Evolutionary conservation across 345 rosid genomes (phyloP).

Genomic region (Hibiscus tridactylites): DNA sequence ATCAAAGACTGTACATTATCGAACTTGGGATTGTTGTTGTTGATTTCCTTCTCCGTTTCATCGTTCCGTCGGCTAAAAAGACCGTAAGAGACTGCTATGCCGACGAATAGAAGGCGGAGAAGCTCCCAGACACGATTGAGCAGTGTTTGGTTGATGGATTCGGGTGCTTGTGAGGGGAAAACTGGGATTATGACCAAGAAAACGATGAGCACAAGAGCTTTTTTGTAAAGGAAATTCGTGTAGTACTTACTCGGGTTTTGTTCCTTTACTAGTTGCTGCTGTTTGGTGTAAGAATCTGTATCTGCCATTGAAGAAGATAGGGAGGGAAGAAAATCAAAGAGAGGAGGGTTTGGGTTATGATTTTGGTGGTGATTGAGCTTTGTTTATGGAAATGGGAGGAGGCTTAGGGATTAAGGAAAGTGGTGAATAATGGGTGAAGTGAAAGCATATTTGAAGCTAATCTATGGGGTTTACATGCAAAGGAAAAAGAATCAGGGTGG

Average conservation of each 20-base stretch:
- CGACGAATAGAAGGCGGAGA: constrained; percentile 81
- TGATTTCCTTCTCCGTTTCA: constrained; percentile 35
- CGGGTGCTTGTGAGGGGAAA: constrained; percentile 80
- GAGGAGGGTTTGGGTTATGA: constrained; percentile 1
- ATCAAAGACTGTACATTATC: constrained; percentile 60
- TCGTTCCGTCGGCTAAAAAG: constrained; percentile 68
- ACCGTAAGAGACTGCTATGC: constrained; percentile 96
- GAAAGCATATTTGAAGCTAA: constrained; percentile 22
- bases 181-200: constrained; percentile 46
- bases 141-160: constrained; percentile 60
- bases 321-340: neutral
- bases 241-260: constrained; percentile 41
- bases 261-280: constrained; percentile 12
- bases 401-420: constrained; percentile 40
- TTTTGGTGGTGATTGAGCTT: constrained; percentile 7
- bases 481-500: too few species aligned
- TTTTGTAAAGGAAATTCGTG: constrained; percentile 57
- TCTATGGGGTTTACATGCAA: too few species aligned
- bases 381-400: constrained; percentile 23
- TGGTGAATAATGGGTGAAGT: constrained; percentile 6
- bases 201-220: constrained; percentile 44
- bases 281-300: constrained; percentile 25
- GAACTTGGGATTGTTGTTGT: constrained; percentile 23
- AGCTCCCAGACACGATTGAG: constrained; percentile 73
- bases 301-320: constrained; percentile 55